Percentiles rank a stretch among this genome's conserved stretches.
Conservation (phyloP, 2,329 filamentous ascomycete species). For the Trichophyton equinum region DNA sequence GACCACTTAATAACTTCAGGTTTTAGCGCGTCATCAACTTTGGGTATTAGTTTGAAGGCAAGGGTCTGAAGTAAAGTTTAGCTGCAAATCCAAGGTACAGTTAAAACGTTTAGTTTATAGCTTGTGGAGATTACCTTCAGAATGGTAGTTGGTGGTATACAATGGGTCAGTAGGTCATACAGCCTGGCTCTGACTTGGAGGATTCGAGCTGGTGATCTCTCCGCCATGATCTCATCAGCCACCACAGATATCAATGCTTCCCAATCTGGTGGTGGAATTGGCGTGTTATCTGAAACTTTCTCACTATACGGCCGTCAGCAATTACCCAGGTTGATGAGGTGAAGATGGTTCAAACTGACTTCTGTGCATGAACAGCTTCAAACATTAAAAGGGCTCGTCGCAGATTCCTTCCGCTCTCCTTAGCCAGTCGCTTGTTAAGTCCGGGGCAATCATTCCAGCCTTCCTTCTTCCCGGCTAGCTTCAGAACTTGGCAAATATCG, state of each 20-base stretch:
- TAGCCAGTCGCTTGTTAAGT: constrained; percentile 73
- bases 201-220: constrained; percentile 82
- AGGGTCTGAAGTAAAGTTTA: constrained; percentile 44
- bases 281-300: constrained; percentile 73
- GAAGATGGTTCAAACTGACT: constrained; percentile 42
- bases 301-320: constrained; percentile 46
- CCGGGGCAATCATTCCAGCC: constrained; percentile 64
- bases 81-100: background rate
- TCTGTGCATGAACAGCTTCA: constrained; percentile 92
- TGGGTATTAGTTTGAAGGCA: constrained; percentile 79
- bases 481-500: constrained; percentile 70
- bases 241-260: constrained; percentile 81
- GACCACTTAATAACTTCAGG: constrained; percentile 90
- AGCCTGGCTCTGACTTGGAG: constrained; percentile 80
- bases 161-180: constrained; percentile 95
- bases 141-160: constrained; percentile 88
- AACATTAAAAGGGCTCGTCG: constrained; percentile 89
- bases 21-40: constrained; percentile 81
- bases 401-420: constrained; percentile 81
- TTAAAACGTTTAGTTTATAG: background rate
- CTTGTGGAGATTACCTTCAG: constrained; percentile 51
- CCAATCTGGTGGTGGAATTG: constrained; percentile 93
- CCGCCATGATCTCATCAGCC: constrained; percentile 84
- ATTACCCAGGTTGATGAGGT: background rate
- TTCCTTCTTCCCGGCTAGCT: constrained; percentile 60